A percentile compares a stretch with the other conserved stretches of the same genome.
These are phyloP conservation scores for Meredithiella fracta DNA, from an alignment of 2,329 filamentous ascomycete genomes.

Conservation along the genomic window DNA sequence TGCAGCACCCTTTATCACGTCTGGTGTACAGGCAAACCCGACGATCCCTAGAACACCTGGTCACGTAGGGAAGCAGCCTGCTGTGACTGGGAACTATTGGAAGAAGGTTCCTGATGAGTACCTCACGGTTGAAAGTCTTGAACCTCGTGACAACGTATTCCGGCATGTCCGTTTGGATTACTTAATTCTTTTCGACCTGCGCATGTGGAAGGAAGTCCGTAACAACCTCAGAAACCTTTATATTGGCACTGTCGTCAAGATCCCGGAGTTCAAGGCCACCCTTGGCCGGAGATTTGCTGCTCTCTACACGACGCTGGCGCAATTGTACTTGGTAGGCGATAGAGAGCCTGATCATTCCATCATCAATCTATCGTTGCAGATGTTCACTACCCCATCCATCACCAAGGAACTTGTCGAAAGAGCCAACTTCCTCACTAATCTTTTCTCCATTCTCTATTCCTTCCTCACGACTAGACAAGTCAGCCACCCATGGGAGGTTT, in stretches of 20 bases:
- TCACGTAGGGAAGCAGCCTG: constrained; percentile 24
- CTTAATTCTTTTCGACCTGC: constrained; percentile 82
- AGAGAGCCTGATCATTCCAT: constrained; percentile 96
- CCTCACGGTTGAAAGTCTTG: constrained; percentile 35
- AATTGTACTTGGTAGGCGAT: constrained; percentile 90
- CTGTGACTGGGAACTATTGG: constrained; percentile 56
- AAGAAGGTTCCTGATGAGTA: constrained; percentile 61
- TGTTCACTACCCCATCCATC: constrained; percentile 91
- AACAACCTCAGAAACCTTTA: constrained; percentile 85
- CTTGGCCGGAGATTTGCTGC: constrained; percentile 87
- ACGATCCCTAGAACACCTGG: constrained; percentile 67
- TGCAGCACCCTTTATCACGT: constrained; percentile 47
- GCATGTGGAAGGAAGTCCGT: constrained; percentile 91
- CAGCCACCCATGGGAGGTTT: constrained; percentile 78
- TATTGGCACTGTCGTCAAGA: constrained; percentile 87
- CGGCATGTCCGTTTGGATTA: constrained; percentile 82
- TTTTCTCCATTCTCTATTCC: constrained; percentile 93
- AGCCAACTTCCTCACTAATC: constrained; percentile 86
- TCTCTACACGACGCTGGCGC: constrained; percentile 81
- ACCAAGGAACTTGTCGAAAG: constrained; percentile 88
- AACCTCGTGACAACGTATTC: constrained; percentile 71
- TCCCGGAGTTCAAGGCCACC: constrained; percentile 90
- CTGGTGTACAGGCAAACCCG: constrained; percentile 47
- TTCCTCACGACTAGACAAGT: constrained; percentile 94
- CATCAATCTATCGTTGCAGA: constrained; percentile 90